Conservation (phyloP, 2,329 filamentous ascomycete genomes). For the Neopestalotiopsis sp. region DNA sequence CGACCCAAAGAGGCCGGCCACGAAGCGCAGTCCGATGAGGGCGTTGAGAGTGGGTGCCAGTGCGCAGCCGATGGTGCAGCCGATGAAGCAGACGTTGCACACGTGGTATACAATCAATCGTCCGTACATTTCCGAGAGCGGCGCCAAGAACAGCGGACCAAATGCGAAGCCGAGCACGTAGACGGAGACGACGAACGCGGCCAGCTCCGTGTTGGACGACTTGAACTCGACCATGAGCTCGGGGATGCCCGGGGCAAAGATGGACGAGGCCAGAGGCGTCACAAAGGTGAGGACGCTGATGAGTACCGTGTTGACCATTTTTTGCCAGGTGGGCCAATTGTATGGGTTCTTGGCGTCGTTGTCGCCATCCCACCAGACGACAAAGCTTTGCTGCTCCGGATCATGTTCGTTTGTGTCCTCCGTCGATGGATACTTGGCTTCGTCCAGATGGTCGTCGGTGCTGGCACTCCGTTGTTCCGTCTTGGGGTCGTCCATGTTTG, state of each 20-base stretch:
- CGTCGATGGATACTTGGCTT: not conserved
- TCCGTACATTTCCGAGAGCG: slow-evolving; percentile 63
- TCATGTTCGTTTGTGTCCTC: not conserved
- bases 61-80: slow-evolving; percentile 51
- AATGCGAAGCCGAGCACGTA: slow-evolving; percentile 23
- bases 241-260: slow-evolving; percentile 22
- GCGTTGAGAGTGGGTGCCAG: slow-evolving; percentile 53
- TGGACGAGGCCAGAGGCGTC: slow-evolving; percentile 21
- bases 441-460: not conserved
- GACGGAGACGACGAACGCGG: slow-evolving; percentile 21
- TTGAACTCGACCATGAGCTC: slow-evolving; percentile 21
- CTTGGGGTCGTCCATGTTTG: not conserved
- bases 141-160: slow-evolving; percentile 62
- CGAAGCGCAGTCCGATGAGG: slow-evolving; percentile 64
- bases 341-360: slow-evolving; percentile 57
- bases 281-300: slow-evolving; percentile 21
- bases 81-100: slow-evolving; percentile 49
- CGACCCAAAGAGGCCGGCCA: slow-evolving; percentile 67
- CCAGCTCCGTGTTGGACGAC: slow-evolving; percentile 17
- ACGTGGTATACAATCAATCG: slow-evolving; percentile 54
- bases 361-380: slow-evolving; percentile 14
- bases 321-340: slow-evolving; percentile 51
- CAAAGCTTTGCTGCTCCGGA: not conserved
- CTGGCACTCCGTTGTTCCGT: not conserved
- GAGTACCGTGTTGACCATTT: slow-evolving; percentile 10